phyloP scores from a whole-genome alignment of 371 early-diverging fungal species.

The Rhizomucor pusillus region DNA sequence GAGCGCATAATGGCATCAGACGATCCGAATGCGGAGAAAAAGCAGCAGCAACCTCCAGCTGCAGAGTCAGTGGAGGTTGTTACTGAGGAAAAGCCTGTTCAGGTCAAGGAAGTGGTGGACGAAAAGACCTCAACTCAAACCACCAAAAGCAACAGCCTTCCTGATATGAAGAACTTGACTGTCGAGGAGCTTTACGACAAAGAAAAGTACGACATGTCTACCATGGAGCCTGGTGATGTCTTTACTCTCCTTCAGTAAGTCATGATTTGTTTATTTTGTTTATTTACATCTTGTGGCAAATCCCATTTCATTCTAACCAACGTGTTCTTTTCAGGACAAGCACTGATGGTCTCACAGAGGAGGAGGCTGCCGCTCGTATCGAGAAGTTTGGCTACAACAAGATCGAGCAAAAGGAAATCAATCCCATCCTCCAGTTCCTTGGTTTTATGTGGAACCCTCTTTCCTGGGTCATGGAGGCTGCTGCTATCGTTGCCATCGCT shows the following conservation, averaged over 20 bases:
- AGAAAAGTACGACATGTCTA: conserved; percentile 77
- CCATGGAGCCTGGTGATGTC: conserved; percentile 75
- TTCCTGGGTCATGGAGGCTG: conserved; percentile 81
- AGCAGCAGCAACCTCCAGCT: background rate
- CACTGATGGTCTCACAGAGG: conserved; percentile 58
- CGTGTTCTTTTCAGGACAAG: conserved; percentile 36
- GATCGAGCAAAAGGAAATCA: conserved; percentile 74
- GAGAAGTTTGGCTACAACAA: conserved; percentile 70
- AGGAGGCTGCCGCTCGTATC: conserved; percentile 64
- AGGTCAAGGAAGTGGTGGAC: background rate
- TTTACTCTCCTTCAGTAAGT: conserved; percentile 67
- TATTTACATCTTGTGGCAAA: background rate
- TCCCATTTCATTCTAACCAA: background rate
- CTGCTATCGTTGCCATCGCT: conserved; percentile 71
- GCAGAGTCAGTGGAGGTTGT: background rate
- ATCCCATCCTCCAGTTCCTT: conserved; percentile 82
- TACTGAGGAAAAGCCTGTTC: background rate
- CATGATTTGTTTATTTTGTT: background rate
- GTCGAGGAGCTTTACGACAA: conserved; percentile 78
- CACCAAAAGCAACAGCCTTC: conserved; percentile 1
- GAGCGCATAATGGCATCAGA: conserved; percentile 3
- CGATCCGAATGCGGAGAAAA: conserved; percentile 4
- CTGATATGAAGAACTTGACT: conserved; percentile 36
- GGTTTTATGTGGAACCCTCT: conserved; percentile 86
- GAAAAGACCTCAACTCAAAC: conserved; percentile 1